Conservation (phyloP, 805 yeast species). For the Wickerhamomyces pijperi region DNA sequence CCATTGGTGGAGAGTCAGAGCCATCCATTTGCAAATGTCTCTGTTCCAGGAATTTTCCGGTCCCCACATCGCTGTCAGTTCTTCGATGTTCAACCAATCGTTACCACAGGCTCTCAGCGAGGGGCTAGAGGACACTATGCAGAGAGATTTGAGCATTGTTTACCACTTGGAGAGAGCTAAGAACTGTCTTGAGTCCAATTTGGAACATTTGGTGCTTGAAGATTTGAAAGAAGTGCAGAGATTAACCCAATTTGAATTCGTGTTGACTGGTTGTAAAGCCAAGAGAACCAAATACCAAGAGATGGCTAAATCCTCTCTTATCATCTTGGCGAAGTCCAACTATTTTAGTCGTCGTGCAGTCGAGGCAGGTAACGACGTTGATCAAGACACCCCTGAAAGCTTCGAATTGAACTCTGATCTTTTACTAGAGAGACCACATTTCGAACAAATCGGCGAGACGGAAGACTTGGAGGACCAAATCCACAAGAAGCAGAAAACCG, state of each 20-base stretch:
- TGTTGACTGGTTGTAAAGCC: slow-evolving; percentile 82
- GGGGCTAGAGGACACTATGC: slow-evolving; percentile 20
- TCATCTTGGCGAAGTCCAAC: slow-evolving; percentile 57
- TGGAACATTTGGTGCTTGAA: slow-evolving; percentile 51
- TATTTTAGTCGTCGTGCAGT: slow-evolving; percentile 18
- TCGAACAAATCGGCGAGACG: slow-evolving; percentile 42
- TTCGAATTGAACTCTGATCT: slow-evolving; percentile 65
- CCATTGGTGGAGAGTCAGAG: slow-evolving; percentile 71
- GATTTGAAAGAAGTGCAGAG: slow-evolving; percentile 44
- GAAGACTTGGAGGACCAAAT: slow-evolving; percentile 32
- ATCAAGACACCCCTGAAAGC: slow-evolving; percentile 37
- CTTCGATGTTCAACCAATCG: slow-evolving; percentile 22
- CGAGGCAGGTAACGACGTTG: slow-evolving; percentile 18
- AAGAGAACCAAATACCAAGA: slow-evolving; percentile 77
- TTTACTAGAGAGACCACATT: slow-evolving; percentile 63
- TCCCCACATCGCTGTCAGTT: slow-evolving; percentile 23
- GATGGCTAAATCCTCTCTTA: slow-evolving; percentile 57
- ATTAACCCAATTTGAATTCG: slow-evolving; percentile 47
- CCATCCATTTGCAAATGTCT: slow-evolving; percentile 51
- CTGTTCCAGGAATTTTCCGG: slow-evolving; percentile 55
- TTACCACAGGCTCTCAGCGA: slow-evolving; percentile 10
- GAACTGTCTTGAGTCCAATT: slow-evolving; percentile 45
- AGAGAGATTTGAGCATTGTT: slow-evolving; percentile 29
- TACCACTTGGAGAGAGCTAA: slow-evolving; percentile 63
- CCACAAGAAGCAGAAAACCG: slow-evolving; percentile 25